These are phyloP conservation scores for Voacanga thouarsii DNA, from an alignment of 257 asterid genomes.

Conservation along the genomic window DNA sequence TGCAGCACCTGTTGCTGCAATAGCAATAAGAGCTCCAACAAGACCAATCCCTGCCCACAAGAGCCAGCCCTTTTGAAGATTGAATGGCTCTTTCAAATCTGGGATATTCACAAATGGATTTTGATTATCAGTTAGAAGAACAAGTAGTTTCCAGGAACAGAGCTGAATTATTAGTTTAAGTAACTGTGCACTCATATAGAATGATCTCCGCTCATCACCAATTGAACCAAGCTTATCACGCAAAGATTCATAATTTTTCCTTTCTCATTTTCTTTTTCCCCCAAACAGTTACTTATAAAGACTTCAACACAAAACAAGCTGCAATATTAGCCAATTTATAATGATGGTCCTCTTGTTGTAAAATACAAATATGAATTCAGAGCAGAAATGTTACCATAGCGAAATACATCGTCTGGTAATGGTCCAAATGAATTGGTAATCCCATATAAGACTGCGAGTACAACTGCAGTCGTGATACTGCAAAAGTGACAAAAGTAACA, in stretches of 20 bases:
- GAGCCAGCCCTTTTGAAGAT: conserved; percentile 86
- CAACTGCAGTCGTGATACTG: conserved; percentile 79
- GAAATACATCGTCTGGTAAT: conserved; percentile 84
- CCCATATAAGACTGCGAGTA: conserved; percentile 76
- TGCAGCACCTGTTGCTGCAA: conserved; percentile 73
- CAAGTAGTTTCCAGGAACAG: neutral
- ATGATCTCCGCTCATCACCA: neutral
- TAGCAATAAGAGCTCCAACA: conserved; percentile 74
- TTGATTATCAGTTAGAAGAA: neutral
- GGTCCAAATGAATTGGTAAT: conserved; percentile 84
- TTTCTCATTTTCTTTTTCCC: neutral
- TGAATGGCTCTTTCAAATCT: conserved; percentile 84
- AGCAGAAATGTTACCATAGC: conserved; percentile 56
- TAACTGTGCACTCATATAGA: neutral
- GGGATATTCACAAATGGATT: conserved; percentile 12
- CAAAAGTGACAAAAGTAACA: conserved; percentile 24
- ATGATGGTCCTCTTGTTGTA: neutral
- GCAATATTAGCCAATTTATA: neutral
- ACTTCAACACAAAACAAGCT: neutral
- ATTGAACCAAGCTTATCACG: neutral
- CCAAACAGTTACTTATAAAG: neutral
- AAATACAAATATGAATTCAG: conserved; percentile 2
- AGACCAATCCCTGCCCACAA: conserved; percentile 93
- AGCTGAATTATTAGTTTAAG: neutral
- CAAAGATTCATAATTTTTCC: neutral